Evolutionary conservation across 2,329 filamentous ascomycete species (phyloP).

Genomic region (Didymella glomerata): DNA sequence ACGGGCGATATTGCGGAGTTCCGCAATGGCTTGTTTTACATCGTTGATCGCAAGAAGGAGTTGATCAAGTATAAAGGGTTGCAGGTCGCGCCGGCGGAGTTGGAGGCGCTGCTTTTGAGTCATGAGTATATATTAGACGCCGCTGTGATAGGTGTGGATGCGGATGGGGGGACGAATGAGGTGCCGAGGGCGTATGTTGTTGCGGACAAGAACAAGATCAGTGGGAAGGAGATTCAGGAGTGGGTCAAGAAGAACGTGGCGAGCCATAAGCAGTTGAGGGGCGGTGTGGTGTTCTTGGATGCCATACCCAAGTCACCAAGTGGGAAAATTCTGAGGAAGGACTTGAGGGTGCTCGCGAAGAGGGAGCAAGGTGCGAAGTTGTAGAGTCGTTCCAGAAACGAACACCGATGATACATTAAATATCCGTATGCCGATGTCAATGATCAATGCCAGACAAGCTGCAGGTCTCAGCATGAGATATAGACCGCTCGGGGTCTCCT

Average conservation of each 20-base stretch:
- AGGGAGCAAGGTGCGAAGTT: constrained; percentile 41
- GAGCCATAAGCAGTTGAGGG: constrained; percentile 48
- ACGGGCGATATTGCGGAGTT: constrained; percentile 53
- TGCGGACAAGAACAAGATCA: constrained; percentile 44
- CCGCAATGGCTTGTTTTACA: constrained; percentile 51
- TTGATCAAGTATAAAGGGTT: constrained; percentile 61
- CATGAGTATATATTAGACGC: constrained; percentile 56
- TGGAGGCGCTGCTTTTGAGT: constrained; percentile 56
- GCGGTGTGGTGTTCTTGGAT: constrained; percentile 50
- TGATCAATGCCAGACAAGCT: no score
- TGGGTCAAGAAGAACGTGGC: constrained; percentile 47
- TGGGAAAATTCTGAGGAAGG: constrained; percentile 51
- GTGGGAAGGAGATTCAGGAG: constrained; percentile 41
- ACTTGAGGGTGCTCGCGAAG: constrained; percentile 46
- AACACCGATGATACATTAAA: no score
- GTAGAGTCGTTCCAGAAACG: no score
- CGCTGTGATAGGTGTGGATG: constrained; percentile 56
- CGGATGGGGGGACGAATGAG: constrained; percentile 50
- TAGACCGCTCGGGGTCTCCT: no score
- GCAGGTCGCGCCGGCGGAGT: constrained; percentile 60
- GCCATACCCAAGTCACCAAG: constrained; percentile 48
- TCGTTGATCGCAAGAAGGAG: constrained; percentile 56
- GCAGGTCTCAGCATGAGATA: no score
- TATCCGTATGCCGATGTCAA: no score
- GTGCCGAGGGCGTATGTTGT: constrained; percentile 56